phyloP scores from a whole-genome alignment of 2,329 filamentous ascomycete species.

The Trichoderma semiorbis region DNA sequence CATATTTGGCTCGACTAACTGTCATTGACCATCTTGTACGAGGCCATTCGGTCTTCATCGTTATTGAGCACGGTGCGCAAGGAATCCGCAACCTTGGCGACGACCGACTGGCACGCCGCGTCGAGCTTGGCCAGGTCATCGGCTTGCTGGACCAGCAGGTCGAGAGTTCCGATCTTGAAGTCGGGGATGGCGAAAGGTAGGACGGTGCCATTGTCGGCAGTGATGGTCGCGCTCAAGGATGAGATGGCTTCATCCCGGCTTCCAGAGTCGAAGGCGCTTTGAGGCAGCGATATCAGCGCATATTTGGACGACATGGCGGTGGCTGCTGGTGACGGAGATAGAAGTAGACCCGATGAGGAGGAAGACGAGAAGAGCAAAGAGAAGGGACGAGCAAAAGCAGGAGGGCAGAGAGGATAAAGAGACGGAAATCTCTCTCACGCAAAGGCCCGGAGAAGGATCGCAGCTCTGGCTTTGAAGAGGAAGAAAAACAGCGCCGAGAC shows the following conservation, averaged over 20 bases:
- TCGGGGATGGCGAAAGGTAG: slow-evolving; percentile 79
- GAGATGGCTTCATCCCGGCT: slow-evolving; percentile 78
- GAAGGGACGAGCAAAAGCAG: not conserved
- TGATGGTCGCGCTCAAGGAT: slow-evolving; percentile 68
- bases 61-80: slow-evolving; percentile 78
- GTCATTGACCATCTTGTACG: slow-evolving; percentile 92
- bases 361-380: not conserved
- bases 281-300: slow-evolving; percentile 84
- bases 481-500: not conserved
- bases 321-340: slow-evolving; percentile 6
- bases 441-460: not conserved
- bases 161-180: slow-evolving; percentile 97
- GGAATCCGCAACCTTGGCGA: slow-evolving; percentile 83
- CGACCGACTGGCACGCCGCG: slow-evolving; percentile 71
- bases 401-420: not conserved
- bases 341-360: slow-evolving; percentile 11
- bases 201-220: slow-evolving; percentile 70
- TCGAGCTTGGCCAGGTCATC: slow-evolving; percentile 93
- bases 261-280: slow-evolving; percentile 77
- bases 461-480: not conserved
- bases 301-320: slow-evolving; percentile 60
- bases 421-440: not conserved
- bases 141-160: slow-evolving; percentile 91
- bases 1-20: slow-evolving; percentile 54
- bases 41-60: slow-evolving; percentile 74